Evolutionary conservation across 352 stramenopile genomes (phyloP).

Genomic region (Phytophthora sp.): DNA sequence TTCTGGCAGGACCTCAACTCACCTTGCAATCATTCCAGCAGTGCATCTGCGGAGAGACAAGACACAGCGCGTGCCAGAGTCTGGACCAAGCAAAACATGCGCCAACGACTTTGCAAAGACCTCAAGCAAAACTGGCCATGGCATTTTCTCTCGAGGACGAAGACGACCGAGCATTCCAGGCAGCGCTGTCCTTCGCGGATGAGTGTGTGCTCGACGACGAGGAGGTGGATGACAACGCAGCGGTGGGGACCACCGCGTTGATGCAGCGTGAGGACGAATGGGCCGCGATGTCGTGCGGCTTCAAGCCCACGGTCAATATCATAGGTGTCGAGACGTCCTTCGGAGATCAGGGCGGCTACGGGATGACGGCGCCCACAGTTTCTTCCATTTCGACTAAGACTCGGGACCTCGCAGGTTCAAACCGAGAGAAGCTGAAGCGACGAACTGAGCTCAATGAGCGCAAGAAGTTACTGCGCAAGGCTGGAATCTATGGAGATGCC

Average conservation of each 20-base stretch:
- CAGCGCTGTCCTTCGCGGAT: conserved; percentile 36
- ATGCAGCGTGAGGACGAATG: conserved; percentile 24
- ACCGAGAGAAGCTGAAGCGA: conserved; percentile 25
- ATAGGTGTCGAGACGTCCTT: conserved; percentile 22
- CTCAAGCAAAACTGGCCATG: conserved; percentile 15
- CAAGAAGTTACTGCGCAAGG: conserved; percentile 48
- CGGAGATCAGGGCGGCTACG: conserved; percentile 11
- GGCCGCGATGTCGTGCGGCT: conserved; percentile 11
- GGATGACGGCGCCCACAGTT: background rate
- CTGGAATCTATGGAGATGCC: conserved; percentile 40
- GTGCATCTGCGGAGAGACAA: conserved; percentile 9
- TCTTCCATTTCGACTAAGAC: conserved; percentile 2
- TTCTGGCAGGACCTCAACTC: background rate
- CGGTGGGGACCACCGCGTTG: conserved; percentile 8
- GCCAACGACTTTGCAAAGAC: conserved; percentile 1
- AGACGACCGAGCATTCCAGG: conserved; percentile 31
- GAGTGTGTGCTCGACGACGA: conserved; percentile 32
- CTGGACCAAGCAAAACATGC: conserved; percentile 1
- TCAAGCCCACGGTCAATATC: conserved; percentile 9
- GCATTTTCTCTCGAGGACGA: conserved; percentile 21
- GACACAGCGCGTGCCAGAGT: conserved; percentile 16
- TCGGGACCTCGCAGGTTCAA: background rate
- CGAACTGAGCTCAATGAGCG: conserved; percentile 30
- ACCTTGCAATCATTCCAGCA: conserved; percentile 3
- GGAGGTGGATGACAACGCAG: conserved; percentile 28